Conservation (phyloP, 1,139 yeast species). For the Yamadazyma jaroonii region DNA sequence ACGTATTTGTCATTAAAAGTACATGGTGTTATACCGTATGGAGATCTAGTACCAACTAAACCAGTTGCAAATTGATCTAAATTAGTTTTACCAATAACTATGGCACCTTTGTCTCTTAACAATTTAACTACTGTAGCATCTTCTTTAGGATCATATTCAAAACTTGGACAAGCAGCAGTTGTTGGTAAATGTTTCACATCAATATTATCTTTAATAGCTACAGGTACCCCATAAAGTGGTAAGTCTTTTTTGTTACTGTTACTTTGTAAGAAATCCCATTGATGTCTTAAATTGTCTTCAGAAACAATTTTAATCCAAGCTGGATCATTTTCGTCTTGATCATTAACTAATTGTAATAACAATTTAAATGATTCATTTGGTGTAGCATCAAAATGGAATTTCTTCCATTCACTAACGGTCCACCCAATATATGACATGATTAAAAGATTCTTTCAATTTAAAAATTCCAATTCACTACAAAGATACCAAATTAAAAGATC, state of each 20-base stretch:
- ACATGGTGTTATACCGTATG: conserved; percentile 84
- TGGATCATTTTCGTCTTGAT: conserved; percentile 58
- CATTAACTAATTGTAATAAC: conserved; percentile 45
- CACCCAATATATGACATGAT: conserved; percentile 26
- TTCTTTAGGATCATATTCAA: conserved; percentile 57
- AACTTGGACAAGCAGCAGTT: conserved; percentile 94
- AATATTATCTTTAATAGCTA: conserved; percentile 92
- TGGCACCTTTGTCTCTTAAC: conserved; percentile 82
- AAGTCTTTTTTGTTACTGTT: conserved; percentile 48
- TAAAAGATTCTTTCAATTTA: too few species aligned
- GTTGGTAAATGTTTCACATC: conserved; percentile 81
- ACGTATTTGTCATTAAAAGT: conserved; percentile 76
- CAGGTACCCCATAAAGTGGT: conserved; percentile 87
- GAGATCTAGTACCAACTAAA: conserved; percentile 89
- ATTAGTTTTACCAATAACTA: conserved; percentile 87
- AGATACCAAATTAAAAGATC: neutral
- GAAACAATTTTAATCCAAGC: conserved; percentile 88
- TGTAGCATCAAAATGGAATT: conserved; percentile 62
- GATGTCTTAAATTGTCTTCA: conserved; percentile 59
- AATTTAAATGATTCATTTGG: conserved; percentile 58
- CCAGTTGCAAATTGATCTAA: conserved; percentile 98
- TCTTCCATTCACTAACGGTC: conserved; percentile 60
- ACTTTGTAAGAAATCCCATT: conserved; percentile 75
- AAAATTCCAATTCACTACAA: neutral
- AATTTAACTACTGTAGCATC: conserved; percentile 75